Evolutionary conservation across 2,329 filamentous ascomycete genomes (phyloP).

Genomic region (Penicillium psychrosexuale): DNA sequence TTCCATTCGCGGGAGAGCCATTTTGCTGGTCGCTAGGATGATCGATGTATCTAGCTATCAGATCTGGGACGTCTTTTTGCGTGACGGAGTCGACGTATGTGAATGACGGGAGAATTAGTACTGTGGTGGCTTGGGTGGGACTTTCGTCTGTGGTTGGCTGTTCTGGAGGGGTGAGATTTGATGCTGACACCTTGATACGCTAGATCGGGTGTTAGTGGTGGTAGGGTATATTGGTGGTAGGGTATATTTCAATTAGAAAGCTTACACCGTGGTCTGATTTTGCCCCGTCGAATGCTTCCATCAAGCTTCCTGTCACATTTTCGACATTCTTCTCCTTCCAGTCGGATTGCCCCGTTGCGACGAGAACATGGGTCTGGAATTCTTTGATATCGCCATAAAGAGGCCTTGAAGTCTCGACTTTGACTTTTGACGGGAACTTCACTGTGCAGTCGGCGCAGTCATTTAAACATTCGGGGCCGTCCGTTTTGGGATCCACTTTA

Average conservation of each 20-base stretch:
- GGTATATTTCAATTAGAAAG: background rate
- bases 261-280: conserved; percentile 66
- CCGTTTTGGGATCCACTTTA: conserved; percentile 31
- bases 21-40: conserved; percentile 55
- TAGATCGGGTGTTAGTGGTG: conserved; percentile 8
- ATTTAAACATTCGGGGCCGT: conserved; percentile 35
- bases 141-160: conserved; percentile 5
- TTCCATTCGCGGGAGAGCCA: conserved; percentile 44
- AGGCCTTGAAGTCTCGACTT: conserved; percentile 29
- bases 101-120: conserved; percentile 79
- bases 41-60: conserved; percentile 67
- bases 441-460: conserved; percentile 41
- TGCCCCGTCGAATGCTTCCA: conserved; percentile 46
- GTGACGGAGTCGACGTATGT: conserved; percentile 74
- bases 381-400: conserved; percentile 39
- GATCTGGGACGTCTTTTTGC: conserved; percentile 59
- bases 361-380: conserved; percentile 36
- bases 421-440: conserved; percentile 35
- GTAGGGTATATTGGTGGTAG: background rate
- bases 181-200: conserved; percentile 38
- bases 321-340: conserved; percentile 36
- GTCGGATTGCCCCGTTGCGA: conserved; percentile 39
- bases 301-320: conserved; percentile 49
- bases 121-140: conserved; percentile 56
- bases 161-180: conserved; percentile 29